phyloP scores from a whole-genome alignment of 495 filamentous ascomycete genomes.

The Cercophora sp. region DNA sequence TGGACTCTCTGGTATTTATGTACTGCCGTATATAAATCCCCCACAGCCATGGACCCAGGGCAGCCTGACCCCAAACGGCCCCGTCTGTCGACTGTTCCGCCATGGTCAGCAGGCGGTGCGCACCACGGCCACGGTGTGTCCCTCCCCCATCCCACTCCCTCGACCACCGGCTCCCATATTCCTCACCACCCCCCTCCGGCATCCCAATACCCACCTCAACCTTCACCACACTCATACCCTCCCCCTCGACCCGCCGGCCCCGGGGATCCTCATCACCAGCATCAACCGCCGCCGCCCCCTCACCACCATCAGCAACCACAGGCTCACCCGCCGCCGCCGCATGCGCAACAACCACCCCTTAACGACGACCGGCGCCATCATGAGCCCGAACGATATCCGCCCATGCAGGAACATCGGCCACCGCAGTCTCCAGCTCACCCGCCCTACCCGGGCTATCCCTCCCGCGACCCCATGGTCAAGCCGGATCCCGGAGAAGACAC shows the following conservation, averaged over 20 bases:
- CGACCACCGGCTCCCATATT: conserved; percentile 32
- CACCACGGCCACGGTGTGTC: conserved; percentile 44
- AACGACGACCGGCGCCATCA: conserved; percentile 47
- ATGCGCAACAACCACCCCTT: conserved; percentile 19
- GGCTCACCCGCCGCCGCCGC: conserved; percentile 8
- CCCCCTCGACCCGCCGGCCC: conserved; percentile 39
- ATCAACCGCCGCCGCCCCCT: conserved; percentile 10
- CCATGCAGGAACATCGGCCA: conserved; percentile 48
- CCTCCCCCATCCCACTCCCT: conserved; percentile 42
- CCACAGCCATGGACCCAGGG: conserved; percentile 51
- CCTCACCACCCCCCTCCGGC: conserved; percentile 42
- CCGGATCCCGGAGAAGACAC: conserved; percentile 45
- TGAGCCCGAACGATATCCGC: conserved; percentile 45
- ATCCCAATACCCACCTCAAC: conserved; percentile 29
- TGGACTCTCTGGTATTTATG: conserved; percentile 37
- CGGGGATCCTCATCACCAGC: conserved; percentile 20
- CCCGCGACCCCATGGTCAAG: conserved; percentile 45
- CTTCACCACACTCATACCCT: conserved; percentile 2
- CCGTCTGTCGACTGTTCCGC: conserved; percentile 39
- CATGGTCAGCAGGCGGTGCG: conserved; percentile 39
- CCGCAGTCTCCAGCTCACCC: conserved; percentile 46
- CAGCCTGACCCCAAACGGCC: conserved; percentile 46
- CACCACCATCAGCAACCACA: conserved; percentile 10
- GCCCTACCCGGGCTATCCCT: conserved; percentile 34
- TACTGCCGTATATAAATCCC: conserved; percentile 36